phyloP scores from a whole-genome alignment of 78 protist species.

The Emiliania huxleyi region DNA sequence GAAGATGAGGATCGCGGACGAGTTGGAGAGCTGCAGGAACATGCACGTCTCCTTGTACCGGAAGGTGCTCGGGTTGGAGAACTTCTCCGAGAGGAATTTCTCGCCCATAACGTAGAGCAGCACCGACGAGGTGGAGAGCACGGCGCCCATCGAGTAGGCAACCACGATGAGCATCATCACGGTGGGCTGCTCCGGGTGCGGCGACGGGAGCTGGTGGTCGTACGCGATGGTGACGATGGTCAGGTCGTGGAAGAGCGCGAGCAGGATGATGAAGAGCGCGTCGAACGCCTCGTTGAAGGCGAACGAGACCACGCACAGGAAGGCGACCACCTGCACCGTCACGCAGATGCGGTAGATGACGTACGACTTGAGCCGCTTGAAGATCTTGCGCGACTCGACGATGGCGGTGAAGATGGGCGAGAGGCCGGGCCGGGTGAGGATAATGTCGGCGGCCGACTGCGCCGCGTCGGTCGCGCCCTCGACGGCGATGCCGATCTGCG shows the following conservation, averaged over 20 bases:
- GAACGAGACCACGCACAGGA: background rate
- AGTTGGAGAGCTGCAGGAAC: background rate
- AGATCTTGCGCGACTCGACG: conserved; percentile 68
- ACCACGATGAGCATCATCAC: background rate
- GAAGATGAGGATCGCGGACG: background rate
- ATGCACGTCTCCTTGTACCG: background rate
- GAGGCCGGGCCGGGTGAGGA: conserved; percentile 81
- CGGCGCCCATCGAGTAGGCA: background rate
- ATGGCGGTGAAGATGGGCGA: conserved; percentile 80
- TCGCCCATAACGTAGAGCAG: background rate
- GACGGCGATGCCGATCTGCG: conserved; percentile 94
- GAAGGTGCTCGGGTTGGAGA: too few relatives aligned
- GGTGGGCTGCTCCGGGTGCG: background rate
- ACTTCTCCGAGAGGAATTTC: too few relatives aligned
- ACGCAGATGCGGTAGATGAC: background rate
- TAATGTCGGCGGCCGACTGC: conserved; percentile 88
- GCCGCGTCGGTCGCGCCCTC: conserved; percentile 84
- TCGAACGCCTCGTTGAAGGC: background rate
- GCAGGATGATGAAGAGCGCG: background rate
- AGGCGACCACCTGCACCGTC: background rate
- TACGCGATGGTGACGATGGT: background rate
- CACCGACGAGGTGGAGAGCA: background rate
- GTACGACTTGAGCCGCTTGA: conserved; percentile 31
- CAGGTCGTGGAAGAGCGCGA: conserved; percentile 5
- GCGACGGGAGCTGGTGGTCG: background rate